These are phyloP conservation scores for Aspergillus phoenicis DNA, from an alignment of 2,329 filamentous ascomycete genomes.

Conservation along the genomic window DNA sequence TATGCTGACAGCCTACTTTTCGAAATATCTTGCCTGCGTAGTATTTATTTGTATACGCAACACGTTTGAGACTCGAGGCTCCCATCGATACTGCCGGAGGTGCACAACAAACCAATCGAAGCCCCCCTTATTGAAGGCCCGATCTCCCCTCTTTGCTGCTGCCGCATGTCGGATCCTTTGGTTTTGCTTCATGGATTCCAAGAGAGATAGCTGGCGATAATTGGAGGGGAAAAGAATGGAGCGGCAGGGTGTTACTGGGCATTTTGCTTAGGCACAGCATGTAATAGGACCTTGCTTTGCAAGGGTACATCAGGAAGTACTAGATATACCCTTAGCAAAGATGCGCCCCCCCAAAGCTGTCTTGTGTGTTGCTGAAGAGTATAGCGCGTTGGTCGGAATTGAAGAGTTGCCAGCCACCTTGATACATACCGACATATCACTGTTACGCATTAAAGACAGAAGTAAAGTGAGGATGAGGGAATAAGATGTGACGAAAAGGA, in stretches of 20 bases:
- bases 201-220: neutral
- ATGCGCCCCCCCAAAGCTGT: no score
- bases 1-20: neutral
- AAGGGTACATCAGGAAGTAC: no score
- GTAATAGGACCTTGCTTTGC: no score
- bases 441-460: no score
- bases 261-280: no score
- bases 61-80: constrained; percentile 15
- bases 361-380: no score
- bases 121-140: constrained; percentile 25
- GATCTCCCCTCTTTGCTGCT: constrained; percentile 34
- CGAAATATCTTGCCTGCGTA: constrained; percentile 15
- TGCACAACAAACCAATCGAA: constrained; percentile 26
- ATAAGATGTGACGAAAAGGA: no score
- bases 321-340: no score
- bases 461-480: no score
- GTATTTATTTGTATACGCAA: neutral
- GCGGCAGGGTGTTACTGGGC: constrained; percentile 1
- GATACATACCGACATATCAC: no score
- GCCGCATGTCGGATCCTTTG: constrained; percentile 24
- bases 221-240: constrained; percentile 29
- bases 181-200: constrained; percentile 13
- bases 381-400: no score
- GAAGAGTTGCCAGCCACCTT: no score
- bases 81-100: constrained; percentile 26